These are phyloP conservation scores for Jatropha curcas DNA, from an alignment of 345 rosid genomes.

Conservation along the genomic window DNA sequence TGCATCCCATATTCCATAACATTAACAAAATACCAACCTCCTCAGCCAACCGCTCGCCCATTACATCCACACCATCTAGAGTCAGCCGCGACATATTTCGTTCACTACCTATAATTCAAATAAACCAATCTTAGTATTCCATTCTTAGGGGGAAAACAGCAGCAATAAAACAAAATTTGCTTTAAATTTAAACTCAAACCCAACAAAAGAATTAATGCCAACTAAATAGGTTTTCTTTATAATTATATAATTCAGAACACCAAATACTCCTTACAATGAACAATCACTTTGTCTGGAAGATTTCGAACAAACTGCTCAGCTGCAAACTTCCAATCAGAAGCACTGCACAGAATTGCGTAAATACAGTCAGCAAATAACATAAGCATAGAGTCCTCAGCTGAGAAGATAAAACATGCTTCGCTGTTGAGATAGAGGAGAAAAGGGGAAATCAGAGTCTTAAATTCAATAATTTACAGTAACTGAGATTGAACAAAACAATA, in stretches of 20 bases:
- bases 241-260: background rate
- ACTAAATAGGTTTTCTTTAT: background rate
- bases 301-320: conserved; percentile 78
- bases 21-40: conserved; percentile 53
- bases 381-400: background rate
- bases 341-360: conserved; percentile 46
- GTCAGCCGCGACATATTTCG: conserved; percentile 59
- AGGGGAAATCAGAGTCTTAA: background rate
- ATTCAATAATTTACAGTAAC: background rate
- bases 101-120: conserved; percentile 66
- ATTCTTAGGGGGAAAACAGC: background rate
- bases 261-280: conserved; percentile 63
- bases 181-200: conserved; percentile 1
- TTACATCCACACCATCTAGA: conserved; percentile 93
- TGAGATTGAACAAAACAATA: background rate
- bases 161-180: background rate
- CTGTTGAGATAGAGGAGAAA: background rate
- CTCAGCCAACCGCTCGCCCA: conserved; percentile 89
- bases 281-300: conserved; percentile 79
- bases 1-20: background rate
- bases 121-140: conserved; percentile 10
- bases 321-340: conserved; percentile 90
- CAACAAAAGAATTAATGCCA: background rate
- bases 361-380: conserved; percentile 1
- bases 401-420: background rate